Evolutionary conservation across 2,329 filamentous ascomycete species (phyloP), one percentile per base, ranked within the genome.

Genomic region (Colletotrichum caudatum): DNA sequence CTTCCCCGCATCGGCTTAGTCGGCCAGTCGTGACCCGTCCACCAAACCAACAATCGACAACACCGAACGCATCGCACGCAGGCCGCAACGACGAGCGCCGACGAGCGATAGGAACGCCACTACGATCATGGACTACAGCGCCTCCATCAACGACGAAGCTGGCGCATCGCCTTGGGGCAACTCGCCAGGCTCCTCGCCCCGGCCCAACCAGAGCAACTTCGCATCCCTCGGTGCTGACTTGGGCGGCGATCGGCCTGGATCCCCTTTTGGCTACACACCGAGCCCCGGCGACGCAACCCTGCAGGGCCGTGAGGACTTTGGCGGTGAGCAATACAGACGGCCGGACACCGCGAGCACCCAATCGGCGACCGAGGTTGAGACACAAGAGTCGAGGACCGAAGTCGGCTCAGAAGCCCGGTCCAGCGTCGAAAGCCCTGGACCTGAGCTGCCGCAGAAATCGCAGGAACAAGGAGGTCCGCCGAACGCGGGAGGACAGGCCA

Each of bases 81-180:
- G 50, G 33, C 41, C 23, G 53, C 26, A 39, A 61, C 39, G 56
- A 66, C 57, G 37, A 54, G 29, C 35, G 12, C 46, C 48, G 26
- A 46, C 23, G 4, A 59, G 44, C 39, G 48, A 57, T 44, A 53
- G 51, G 23, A 26, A 46, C 14, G 12, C 41, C 29, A 20, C 62
- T 26, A 20, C 26, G 50, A 48, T 53, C 59, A 90, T 90, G 88
- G 88, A 90, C 80, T 90, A 90, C 79, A 86, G 85, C 79, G 80
- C 87, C 73, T 85, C 87, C 18, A 87, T 89, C 75, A 77, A 84
- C 77, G 88, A 90, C 75, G 88, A 90, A 23, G 82, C 80, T 57
- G 86, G 83, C 69, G 83, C 82, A 72, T 89, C 87, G 41, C 88
- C 88, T 2, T 90, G 88, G 88, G 87, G 86, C 18, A 85, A 83